Conservation (phyloP, 2,329 filamentous ascomycete species). For the Neonectria sp. region DNA sequence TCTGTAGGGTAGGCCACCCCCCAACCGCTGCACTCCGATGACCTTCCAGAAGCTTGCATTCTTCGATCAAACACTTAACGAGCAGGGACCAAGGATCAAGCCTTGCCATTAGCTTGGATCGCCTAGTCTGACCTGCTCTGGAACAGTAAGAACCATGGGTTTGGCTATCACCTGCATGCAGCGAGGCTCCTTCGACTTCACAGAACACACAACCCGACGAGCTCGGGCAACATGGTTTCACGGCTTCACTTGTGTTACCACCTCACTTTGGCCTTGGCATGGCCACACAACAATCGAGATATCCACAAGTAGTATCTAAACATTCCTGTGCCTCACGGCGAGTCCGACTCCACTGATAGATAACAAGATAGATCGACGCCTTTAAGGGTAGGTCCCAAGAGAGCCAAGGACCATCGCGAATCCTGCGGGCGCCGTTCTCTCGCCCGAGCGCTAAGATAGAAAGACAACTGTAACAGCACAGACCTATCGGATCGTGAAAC, state of each 20-base stretch:
- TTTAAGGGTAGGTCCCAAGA: not conserved
- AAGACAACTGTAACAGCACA: not conserved
- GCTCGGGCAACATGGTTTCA: not conserved
- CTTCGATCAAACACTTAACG: not conserved
- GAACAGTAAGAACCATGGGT: not conserved
- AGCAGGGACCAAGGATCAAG: not conserved
- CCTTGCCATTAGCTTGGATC: not conserved
- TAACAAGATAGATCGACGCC: not conserved
- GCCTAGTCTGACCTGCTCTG: no score
- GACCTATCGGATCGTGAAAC: not conserved
- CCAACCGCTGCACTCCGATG: no score
- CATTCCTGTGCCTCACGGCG: not conserved
- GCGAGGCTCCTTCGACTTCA: not conserved
- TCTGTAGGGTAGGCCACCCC: not conserved
- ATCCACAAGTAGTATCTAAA: not conserved
- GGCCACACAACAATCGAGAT: not conserved
- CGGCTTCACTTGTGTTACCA: not conserved
- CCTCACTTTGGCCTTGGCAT: not conserved
- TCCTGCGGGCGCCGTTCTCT: not conserved
- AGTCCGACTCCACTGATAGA: conserved; percentile 7
- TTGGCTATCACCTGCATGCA: not conserved
- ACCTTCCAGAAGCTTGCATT: not conserved
- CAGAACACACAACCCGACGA: not conserved
- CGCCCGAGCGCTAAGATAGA: not conserved
- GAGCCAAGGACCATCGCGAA: not conserved